A percentile compares a stretch with the other conserved stretches of the same genome.
These are phyloP conservation scores for Backusella mclennaniae DNA, from an alignment of 192 early-diverging fungal species.

Conservation along the genomic window DNA sequence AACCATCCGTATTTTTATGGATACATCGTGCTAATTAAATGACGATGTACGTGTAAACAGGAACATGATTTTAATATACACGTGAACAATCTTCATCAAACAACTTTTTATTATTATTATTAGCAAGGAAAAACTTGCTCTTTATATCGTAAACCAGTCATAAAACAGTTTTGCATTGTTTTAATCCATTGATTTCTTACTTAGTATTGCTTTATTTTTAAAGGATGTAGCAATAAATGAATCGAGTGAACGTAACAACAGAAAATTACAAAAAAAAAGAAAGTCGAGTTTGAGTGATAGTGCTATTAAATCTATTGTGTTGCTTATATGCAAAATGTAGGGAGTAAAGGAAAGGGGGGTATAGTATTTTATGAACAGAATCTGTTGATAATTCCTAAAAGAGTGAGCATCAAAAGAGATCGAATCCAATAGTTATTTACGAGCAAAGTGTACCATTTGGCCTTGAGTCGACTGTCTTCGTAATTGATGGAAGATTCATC, in stretches of 20 bases:
- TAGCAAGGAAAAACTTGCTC: neutral
- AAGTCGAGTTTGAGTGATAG: neutral
- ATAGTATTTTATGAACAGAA: slow-evolving; percentile 4
- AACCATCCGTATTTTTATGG: neutral
- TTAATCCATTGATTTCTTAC: too few relatives aligned
- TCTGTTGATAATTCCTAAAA: neutral
- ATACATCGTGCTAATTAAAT: neutral
- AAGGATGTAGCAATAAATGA: too few relatives aligned
- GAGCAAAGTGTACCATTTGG: neutral
- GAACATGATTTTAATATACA: neutral
- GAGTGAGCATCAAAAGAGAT: neutral
- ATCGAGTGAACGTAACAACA: neutral
- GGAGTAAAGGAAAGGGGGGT: neutral
- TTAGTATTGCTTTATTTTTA: too few relatives aligned
- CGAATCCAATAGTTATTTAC: slow-evolving; percentile 9
- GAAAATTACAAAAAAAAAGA: neutral
- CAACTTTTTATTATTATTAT: too few relatives aligned
- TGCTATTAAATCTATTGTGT: neutral
- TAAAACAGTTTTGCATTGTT: too few relatives aligned
- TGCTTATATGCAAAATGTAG: neutral
- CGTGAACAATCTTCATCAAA: neutral
- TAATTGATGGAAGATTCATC: neutral
- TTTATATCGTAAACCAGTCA: too few relatives aligned
- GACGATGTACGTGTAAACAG: too few relatives aligned
- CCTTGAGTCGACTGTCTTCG: neutral